Percentiles rank a stretch among this genome's conserved stretches.
Conservation (phyloP, 352 stramenopile species). For the Phytophthora quininea region DNA sequence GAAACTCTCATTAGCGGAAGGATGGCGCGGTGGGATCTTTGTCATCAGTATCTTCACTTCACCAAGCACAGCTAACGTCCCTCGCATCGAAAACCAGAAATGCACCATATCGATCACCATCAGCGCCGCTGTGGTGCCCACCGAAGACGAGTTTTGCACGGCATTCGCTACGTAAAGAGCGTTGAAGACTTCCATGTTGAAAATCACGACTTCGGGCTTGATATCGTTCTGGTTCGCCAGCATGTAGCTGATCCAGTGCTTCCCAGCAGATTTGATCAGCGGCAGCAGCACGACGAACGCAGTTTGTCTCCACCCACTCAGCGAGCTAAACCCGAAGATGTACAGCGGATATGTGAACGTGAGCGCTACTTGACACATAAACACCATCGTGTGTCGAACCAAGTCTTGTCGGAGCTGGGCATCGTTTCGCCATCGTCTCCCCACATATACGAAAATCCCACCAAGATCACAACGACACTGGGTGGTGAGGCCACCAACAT, state of each 20-base stretch:
- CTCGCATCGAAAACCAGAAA: constrained; percentile 28
- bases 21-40: constrained; percentile 5
- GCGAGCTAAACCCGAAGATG: constrained; percentile 23
- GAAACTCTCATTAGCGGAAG: neutral
- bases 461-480: constrained; percentile 13
- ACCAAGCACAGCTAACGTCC: constrained; percentile 6
- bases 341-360: constrained; percentile 36
- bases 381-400: constrained; percentile 14
- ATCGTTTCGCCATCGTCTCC: constrained; percentile 11
- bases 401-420: constrained; percentile 12
- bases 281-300: constrained; percentile 7
- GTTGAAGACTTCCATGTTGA: constrained; percentile 15
- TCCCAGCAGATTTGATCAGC: constrained; percentile 16
- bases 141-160: constrained; percentile 2
- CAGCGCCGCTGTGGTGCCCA: constrained; percentile 6
- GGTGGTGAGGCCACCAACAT: constrained; percentile 26
- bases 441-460: constrained; percentile 15
- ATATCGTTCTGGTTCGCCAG: constrained; percentile 24
- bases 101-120: constrained; percentile 27
- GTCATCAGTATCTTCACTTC: constrained; percentile 1
- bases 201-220: constrained; percentile 6
- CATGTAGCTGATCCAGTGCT: constrained; percentile 27
- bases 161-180: constrained; percentile 10
- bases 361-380: constrained; percentile 27
- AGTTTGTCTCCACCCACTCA: constrained; percentile 7